Conservation (phyloP, 2,329 filamentous ascomycete species). For the Fusarium pseudonygamai region DNA sequence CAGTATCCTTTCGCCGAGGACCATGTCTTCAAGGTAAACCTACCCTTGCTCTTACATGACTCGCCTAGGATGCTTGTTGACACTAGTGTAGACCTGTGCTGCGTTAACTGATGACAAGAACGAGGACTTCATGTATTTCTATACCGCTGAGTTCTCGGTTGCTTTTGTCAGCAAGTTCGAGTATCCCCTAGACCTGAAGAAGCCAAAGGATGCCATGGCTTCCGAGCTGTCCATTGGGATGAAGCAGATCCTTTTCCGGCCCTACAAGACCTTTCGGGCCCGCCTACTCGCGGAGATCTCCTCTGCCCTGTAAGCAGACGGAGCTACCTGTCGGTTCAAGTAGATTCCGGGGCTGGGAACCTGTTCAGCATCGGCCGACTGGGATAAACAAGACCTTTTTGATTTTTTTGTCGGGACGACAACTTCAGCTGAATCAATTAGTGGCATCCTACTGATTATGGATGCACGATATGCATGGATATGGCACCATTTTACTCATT, state of each 20-base stretch:
- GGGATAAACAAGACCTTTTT: not conserved
- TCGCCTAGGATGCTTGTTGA: not conserved
- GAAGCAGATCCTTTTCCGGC: conserved; percentile 23
- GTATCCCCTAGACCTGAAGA: conserved; percentile 23
- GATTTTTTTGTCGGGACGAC: conserved; percentile 7
- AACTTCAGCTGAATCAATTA: not conserved
- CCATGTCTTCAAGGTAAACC: conserved; percentile 29
- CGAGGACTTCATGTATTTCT: conserved; percentile 35
- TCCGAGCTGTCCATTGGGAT: conserved; percentile 14
- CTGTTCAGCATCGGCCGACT: not conserved
- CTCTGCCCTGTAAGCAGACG: not conserved
- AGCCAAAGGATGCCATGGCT: not conserved
- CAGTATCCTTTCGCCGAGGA: not conserved
- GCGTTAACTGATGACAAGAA: conserved; percentile 32
- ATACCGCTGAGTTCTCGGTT: conserved; percentile 24
- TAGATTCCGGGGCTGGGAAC: not conserved
- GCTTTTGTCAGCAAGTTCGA: conserved; percentile 39
- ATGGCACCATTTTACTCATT: not conserved
- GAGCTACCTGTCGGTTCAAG: not conserved
- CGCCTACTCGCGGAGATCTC: conserved; percentile 19
- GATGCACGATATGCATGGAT: not conserved
- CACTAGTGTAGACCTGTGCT: conserved; percentile 17
- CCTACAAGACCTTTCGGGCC: conserved; percentile 26
- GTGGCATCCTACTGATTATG: not conserved
- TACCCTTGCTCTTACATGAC: not conserved